Percentiles rank a stretch among this genome's conserved stretches.
Evolutionary conservation across 2,329 filamentous ascomycete species (phyloP).

Genomic region (Ceratocystiopsis sp.): DNA sequence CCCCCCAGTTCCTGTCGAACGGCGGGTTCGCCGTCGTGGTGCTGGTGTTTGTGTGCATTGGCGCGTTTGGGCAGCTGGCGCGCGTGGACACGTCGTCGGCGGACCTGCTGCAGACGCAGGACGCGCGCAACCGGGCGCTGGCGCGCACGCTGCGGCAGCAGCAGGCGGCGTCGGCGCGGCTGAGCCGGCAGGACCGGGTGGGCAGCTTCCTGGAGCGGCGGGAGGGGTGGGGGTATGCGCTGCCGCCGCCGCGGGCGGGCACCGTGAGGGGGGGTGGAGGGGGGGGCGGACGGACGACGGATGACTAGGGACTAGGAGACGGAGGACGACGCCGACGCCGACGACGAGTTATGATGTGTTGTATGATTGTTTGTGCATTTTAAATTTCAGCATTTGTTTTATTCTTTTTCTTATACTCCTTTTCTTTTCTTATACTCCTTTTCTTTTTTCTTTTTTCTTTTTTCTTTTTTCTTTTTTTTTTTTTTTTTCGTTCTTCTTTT

Average conservation of each 20-base stretch:
- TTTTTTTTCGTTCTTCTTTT: not conserved
- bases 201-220: conserved; percentile 61
- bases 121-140: conserved; percentile 49
- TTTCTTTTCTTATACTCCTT: not conserved
- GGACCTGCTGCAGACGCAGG: conserved; percentile 47
- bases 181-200: conserved; percentile 49
- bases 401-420: not conserved
- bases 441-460: not conserved
- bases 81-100: conserved; percentile 46
- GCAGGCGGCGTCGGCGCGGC: conserved; percentile 32
- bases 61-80: conserved; percentile 54
- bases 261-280: too few relatives aligned
- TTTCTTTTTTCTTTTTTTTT: not conserved
- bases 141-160: conserved; percentile 39
- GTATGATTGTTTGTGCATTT: too few relatives aligned
- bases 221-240: conserved; percentile 25
- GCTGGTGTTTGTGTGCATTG: conserved; percentile 49
- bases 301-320: too few relatives aligned
- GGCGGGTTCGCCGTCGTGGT: conserved; percentile 61
- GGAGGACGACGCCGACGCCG: too few relatives aligned
- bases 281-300: too few relatives aligned
- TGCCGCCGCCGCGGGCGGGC: too few relatives aligned
- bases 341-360: too few relatives aligned
- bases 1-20: conserved; percentile 57
- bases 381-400: too few relatives aligned